Percentiles rank a stretch among this genome's conserved stretches.
Conservation (phyloP, 805 yeast species). For the Candida anglica region DNA sequence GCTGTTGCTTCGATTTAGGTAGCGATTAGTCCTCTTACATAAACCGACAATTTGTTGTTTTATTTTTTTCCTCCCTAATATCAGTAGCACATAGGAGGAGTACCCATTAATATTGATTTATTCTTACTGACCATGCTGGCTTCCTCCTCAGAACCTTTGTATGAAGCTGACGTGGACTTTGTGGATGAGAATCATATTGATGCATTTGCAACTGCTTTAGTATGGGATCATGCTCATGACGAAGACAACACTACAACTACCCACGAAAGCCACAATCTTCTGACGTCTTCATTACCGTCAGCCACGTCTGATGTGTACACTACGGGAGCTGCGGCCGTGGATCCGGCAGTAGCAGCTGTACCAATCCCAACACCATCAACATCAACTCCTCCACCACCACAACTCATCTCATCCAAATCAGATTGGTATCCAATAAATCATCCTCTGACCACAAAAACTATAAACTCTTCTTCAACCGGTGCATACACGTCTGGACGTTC, state of each 20-base stretch:
- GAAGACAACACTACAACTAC: conserved; percentile 1
- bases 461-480: background rate
- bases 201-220: conserved; percentile 36
- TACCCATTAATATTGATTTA: too few species aligned
- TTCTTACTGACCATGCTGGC: too few species aligned
- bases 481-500: too few species aligned
- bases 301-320: conserved; percentile 3
- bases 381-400: too few species aligned
- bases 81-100: too few species aligned
- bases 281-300: conserved; percentile 2
- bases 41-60: too few species aligned
- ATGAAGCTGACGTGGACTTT: conserved; percentile 23
- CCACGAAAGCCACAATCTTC: background rate
- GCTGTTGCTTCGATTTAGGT: too few species aligned
- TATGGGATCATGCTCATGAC: conserved; percentile 31
- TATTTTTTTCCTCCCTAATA: too few species aligned
- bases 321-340: too few species aligned
- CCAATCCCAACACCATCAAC: too few species aligned
- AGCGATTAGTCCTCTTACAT: too few species aligned
- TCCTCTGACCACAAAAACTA: background rate
- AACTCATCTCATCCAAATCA: conserved; percentile 20
- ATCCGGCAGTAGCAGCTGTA: too few species aligned
- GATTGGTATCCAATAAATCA: conserved; percentile 20
- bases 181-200: conserved; percentile 33
- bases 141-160: conserved; percentile 8